Evolutionary conservation across 805 yeast species (phyloP), one percentile per base, ranked within the genome.

Genomic region (Metschnikowia rubicola): DNA sequence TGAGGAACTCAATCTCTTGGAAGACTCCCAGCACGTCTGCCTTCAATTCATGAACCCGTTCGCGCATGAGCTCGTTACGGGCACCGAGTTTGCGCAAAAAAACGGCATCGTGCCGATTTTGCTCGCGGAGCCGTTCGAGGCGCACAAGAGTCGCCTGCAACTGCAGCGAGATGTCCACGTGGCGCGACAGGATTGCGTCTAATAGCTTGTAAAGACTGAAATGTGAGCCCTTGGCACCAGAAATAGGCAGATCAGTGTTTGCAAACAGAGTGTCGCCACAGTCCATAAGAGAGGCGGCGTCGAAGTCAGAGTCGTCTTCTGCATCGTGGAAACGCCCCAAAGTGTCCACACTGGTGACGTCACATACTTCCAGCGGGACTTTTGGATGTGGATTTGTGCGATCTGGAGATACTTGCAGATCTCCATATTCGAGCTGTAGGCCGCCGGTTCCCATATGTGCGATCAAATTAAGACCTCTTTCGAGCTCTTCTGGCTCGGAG

Each of bases 231-330:
- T 34, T 42, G 11, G 45, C 34, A 15, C 39, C 32, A 4, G 31
- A 13, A 10, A 26, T 5, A 2, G 41, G 11, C 12, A 41, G 11
- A 11, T 39, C 35, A 8, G 17, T 9, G 28, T 15, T 9, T 9
- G 13, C 15, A 13, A 6, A 7, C 33, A 41, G 13, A 10, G 35
- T 26, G 30, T 30, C 34, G 29, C 46, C 51, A 38, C 47, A 46
- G 13, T 51, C 62, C 61, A 60, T 58, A 28, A 59, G 48, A n/a
- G 63, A 53, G n/a, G 48, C 56, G 1, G 53, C 47, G 37, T 58
- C 62, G 30, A 41, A 48, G 11, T 59, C 62, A 19, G 53, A 50
- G 6, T 56, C 59, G 29, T 37, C 41, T 2, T 39, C 44, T 8
- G 39, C 13, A 26, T 35, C 39, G 12, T 29, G n/a, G 30, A 46